Evolutionary conservation across 805 yeast species (phyloP).

Genomic region (Kodamaea laetipori): DNA sequence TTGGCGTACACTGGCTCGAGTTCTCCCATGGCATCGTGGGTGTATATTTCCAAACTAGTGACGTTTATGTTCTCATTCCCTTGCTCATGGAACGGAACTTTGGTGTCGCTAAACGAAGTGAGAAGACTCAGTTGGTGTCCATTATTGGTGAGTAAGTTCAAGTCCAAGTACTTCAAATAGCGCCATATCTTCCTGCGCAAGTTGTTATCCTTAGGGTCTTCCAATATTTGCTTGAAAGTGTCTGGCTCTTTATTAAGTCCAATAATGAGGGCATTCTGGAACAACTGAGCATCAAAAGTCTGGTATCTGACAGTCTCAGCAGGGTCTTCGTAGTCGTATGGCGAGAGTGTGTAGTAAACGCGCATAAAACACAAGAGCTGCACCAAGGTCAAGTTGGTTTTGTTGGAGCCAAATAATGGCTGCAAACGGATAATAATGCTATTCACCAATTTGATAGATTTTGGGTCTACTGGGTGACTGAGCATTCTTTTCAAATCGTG

Average conservation of each 20-base stretch:
- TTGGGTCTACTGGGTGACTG: constrained; percentile 19
- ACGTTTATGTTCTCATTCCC: constrained; percentile 34
- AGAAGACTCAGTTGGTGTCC: constrained; percentile 49
- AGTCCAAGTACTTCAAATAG: constrained; percentile 47
- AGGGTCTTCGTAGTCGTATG: constrained; percentile 15
- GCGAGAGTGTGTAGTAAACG: constrained; percentile 9
- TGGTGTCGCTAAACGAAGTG: constrained; percentile 50
- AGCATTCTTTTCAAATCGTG: constrained; percentile 16
- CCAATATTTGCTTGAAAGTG: constrained; percentile 13
- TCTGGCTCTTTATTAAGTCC: constrained; percentile 43
- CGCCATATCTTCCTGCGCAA: constrained; percentile 63
- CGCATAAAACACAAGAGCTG: constrained; percentile 12
- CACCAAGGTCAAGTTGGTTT: constrained; percentile 8
- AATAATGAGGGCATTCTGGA: constrained; percentile 38
- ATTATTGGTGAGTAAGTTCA: constrained; percentile 43
- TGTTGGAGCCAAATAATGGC: constrained; percentile 2
- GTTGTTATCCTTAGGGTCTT: constrained; percentile 38
- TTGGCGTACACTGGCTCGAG: constrained; percentile 4
- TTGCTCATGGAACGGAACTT: constrained; percentile 43
- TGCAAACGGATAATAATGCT: constrained; percentile 21
- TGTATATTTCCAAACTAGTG: constrained; percentile 6
- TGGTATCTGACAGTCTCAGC: constrained; percentile 8
- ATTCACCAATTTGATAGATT: constrained; percentile 19
- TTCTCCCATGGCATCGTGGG: background rate
- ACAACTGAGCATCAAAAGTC: constrained; percentile 14